A percentile compares a stretch with the other conserved stretches of the same genome.
Evolutionary conservation across 2,329 filamentous ascomycete genomes (phyloP).

Genomic region (Sporothrix pseudoabietina): DNA sequence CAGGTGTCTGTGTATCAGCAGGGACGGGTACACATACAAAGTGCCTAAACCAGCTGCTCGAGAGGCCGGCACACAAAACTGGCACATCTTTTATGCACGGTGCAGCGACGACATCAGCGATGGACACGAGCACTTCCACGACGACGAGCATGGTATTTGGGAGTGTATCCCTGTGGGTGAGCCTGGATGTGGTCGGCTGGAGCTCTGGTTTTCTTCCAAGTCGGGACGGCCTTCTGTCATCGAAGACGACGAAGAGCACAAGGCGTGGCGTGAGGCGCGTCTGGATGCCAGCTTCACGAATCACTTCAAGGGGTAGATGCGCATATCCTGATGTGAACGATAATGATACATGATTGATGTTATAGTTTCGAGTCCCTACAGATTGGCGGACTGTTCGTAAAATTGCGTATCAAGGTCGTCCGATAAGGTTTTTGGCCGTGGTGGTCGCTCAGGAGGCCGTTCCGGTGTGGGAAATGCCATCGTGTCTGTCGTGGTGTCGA

Average conservation of each 20-base stretch:
- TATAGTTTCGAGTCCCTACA: background rate
- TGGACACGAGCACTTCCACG: background rate
- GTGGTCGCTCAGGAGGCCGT: too few relatives aligned
- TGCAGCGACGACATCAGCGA: background rate
- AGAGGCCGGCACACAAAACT: background rate
- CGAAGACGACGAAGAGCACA: background rate
- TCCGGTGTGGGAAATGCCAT: too few relatives aligned
- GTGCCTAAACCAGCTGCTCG: background rate
- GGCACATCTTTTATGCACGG: slow-evolving; percentile 3
- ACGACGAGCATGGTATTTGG: slow-evolving; percentile 12
- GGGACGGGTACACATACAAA: background rate
- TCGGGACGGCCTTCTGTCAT: background rate
- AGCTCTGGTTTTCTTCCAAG: background rate
- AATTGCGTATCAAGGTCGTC: background rate
- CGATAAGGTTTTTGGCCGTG: too few relatives aligned
- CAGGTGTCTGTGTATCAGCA: background rate
- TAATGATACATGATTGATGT: too few relatives aligned
- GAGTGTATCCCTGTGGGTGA: background rate
- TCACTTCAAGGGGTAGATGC: background rate
- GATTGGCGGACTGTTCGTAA: background rate
- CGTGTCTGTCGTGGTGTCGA: too few relatives aligned
- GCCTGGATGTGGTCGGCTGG: background rate
- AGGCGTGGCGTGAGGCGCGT: background rate
- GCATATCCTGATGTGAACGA: too few relatives aligned
- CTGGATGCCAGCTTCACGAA: background rate